These are phyloP conservation scores for Elsinoe fawcettii DNA, from an alignment of 2,329 filamentous ascomycete species.

Conservation along the genomic window DNA sequence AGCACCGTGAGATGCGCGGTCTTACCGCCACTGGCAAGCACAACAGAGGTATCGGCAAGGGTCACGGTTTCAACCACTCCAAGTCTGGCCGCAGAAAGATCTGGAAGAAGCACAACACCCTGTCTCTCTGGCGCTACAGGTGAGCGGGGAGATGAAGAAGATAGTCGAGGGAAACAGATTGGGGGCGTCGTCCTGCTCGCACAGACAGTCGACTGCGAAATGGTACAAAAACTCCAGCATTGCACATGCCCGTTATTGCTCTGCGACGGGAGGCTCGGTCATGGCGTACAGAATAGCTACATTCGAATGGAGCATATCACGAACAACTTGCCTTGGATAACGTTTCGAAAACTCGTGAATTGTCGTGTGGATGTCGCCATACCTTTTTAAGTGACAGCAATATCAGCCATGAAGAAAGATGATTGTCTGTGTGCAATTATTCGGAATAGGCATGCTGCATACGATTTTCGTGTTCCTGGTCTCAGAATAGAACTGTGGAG, in stretches of 20 bases:
- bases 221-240: background rate
- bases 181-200: background rate
- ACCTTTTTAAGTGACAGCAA: too few species aligned
- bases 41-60: constrained; percentile 98
- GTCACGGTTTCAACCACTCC: constrained; percentile 99
- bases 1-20: constrained; percentile 97
- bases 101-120: constrained; percentile 99
- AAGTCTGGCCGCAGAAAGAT: constrained; percentile 96
- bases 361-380: too few species aligned
- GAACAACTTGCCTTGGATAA: too few species aligned
- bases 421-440: too few species aligned
- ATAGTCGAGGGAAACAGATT: background rate
- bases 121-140: constrained; percentile 97
- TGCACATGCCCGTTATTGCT: background rate
- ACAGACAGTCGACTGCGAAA: background rate
- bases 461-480: background rate
- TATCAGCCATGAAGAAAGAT: too few species aligned
- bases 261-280: background rate
- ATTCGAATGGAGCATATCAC: background rate
- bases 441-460: too few species aligned
- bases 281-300: background rate
- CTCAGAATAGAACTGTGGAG: constrained; percentile 12
- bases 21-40: constrained; percentile 99
- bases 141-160: constrained; percentile 40
- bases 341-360: too few species aligned